phyloP scores from a whole-genome alignment of 306 rosid genomes.

The Sesbania bispinosa region DNA sequence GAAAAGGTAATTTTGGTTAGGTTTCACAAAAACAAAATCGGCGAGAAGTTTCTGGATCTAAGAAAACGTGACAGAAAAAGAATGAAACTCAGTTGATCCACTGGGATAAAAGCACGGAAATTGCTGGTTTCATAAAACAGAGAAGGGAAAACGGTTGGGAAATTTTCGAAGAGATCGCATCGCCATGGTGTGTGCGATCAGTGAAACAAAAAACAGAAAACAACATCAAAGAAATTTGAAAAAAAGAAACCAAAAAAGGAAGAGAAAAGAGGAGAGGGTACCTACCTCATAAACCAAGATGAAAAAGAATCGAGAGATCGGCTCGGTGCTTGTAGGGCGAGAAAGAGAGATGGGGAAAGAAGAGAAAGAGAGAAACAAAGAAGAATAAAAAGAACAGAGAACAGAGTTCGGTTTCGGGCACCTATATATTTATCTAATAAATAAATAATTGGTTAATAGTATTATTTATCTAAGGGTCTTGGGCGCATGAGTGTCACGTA shows the following conservation, averaged over 20 bases:
- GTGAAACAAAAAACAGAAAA: not conserved
- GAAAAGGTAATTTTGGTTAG: not conserved
- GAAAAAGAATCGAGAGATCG: constrained; percentile 73
- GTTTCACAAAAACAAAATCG: not conserved
- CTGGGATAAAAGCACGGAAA: not conserved
- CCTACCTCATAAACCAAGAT: constrained; percentile 99
- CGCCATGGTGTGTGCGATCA: constrained; percentile 1
- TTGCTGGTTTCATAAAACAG: not conserved
- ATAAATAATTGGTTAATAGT: not conserved
- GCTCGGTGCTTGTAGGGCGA: constrained; percentile 26
- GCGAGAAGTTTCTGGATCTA: constrained; percentile 1
- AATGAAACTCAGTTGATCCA: not conserved
- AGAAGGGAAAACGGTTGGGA: not conserved
- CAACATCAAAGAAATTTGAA: no score
- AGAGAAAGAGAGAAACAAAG: not conserved
- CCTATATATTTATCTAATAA: constrained; percentile 5
- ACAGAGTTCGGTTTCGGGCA: not conserved
- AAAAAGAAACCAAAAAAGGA: no score
- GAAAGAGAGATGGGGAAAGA: not conserved
- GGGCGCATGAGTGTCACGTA: no score
- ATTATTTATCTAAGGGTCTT: no score
- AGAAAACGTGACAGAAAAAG: not conserved
- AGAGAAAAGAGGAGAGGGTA: no score
- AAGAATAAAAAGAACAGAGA: not conserved
- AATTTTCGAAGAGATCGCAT: not conserved